A percentile compares a stretch with the other conserved stretches of the same genome.
phyloP scores from a whole-genome alignment of 805 yeast species.

The Starmera caribaea region DNA sequence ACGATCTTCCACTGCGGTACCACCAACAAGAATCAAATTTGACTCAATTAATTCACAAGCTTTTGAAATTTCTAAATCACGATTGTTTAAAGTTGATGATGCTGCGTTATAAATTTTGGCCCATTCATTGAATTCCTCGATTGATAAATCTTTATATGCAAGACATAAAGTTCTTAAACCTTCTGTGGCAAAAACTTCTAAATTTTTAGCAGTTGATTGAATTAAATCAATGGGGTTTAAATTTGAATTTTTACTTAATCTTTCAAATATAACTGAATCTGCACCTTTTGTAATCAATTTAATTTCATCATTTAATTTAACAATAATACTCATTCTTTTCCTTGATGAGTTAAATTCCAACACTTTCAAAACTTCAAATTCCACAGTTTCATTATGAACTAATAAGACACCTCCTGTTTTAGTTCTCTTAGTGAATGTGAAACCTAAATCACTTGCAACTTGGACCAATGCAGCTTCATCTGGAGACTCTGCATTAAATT shows the following conservation, averaged over 20 bases:
- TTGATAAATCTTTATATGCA: slow-evolving; percentile 54
- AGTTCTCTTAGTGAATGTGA: slow-evolving; percentile 55
- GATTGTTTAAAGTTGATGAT: slow-evolving; percentile 47
- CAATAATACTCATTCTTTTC: slow-evolving; percentile 78
- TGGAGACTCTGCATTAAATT: slow-evolving; percentile 74
- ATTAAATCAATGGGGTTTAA: slow-evolving; percentile 39
- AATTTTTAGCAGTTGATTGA: slow-evolving; percentile 55
- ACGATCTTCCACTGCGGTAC: slow-evolving; percentile 84
- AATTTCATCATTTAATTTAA: slow-evolving; percentile 52
- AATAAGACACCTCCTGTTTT: slow-evolving; percentile 57
- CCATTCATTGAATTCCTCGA: slow-evolving; percentile 58
- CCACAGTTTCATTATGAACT: slow-evolving; percentile 59
- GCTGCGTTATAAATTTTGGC: slow-evolving; percentile 52
- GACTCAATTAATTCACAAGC: slow-evolving; percentile 66
- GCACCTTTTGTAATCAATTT: slow-evolving; percentile 76
- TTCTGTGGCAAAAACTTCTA: slow-evolving; percentile 72
- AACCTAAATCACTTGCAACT: slow-evolving; percentile 73
- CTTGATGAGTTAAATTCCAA: slow-evolving; percentile 76
- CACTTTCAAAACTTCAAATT: slow-evolving; percentile 58
- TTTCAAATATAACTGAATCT: slow-evolving; percentile 62
- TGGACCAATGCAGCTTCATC: slow-evolving; percentile 82
- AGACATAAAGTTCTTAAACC: slow-evolving; percentile 76
- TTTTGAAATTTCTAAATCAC: slow-evolving; percentile 68
- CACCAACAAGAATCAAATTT: slow-evolving; percentile 59
- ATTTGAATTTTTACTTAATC: slow-evolving; percentile 32